Percentiles rank a stretch among this genome's conserved stretches.
Conservation (phyloP, 1,284 basidiomycete genomes). For the Mycena citricolor region DNA sequence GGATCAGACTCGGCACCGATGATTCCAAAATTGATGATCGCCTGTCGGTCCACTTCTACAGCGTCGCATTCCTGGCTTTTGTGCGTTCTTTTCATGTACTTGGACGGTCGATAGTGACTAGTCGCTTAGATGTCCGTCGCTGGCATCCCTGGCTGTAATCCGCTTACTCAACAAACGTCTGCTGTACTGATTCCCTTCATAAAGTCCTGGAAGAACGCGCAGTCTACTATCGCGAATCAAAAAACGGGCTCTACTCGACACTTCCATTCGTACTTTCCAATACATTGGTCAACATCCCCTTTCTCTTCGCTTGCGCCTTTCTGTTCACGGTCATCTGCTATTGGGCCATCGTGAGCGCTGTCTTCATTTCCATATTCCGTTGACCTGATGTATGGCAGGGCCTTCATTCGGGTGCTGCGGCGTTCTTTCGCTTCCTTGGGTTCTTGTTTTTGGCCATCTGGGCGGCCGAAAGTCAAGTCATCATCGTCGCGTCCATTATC, state of each 20-base stretch:
- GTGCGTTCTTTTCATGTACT: constrained; percentile 30
- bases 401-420: constrained; percentile 44
- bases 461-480: constrained; percentile 55
- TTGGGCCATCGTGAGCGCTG: constrained; percentile 42
- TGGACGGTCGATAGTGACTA: not conserved
- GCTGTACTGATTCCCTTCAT: not conserved
- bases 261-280: constrained; percentile 48
- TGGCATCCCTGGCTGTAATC: constrained; percentile 45
- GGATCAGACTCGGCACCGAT: constrained; percentile 48
- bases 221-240: constrained; percentile 50
- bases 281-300: constrained; percentile 60
- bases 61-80: constrained; percentile 62
- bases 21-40: constrained; percentile 44
- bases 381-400: too few relatives aligned
- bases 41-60: constrained; percentile 48
- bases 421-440: constrained; percentile 56
- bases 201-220: constrained; percentile 55
- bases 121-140: constrained; percentile 46
- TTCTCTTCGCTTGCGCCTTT: constrained; percentile 53
- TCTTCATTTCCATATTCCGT: too few relatives aligned
- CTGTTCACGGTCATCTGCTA: constrained; percentile 45
- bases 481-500: constrained; percentile 51
- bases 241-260: constrained; percentile 60
- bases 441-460: constrained; percentile 59
- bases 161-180: not conserved